phyloP scores from a whole-genome alignment of 108 stramenopile genomes.

The Fragilaria crotonensis region DNA sequence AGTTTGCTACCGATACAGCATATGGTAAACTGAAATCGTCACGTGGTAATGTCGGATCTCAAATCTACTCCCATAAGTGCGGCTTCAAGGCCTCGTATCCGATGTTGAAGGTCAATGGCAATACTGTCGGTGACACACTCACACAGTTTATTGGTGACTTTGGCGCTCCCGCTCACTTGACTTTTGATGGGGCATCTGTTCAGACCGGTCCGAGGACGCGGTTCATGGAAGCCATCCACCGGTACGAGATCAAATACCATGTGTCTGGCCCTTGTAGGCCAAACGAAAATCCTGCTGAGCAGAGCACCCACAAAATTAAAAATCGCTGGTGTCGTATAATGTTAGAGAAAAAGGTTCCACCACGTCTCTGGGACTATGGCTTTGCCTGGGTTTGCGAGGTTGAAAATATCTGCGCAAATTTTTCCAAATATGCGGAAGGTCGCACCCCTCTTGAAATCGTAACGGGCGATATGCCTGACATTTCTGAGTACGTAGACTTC shows the following conservation, averaged over 20 bases:
- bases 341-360: no score
- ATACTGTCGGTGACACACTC: neutral
- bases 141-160: neutral
- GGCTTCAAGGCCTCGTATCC: neutral
- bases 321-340: no score
- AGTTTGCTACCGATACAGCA: no score
- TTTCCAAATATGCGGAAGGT: no score
- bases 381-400: no score
- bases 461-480: conserved; percentile 26
- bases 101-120: neutral
- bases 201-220: no score
- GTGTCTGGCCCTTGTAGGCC: no score
- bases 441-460: no score
- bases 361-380: no score
- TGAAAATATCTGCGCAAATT: no score
- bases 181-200: conserved; percentile 1
- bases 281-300: no score
- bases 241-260: no score
- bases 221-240: conserved; percentile 11
- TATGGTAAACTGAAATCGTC: neutral
- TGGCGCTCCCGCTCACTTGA: neutral
- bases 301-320: conserved; percentile 7
- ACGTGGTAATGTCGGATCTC: conserved; percentile 1
- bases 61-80: neutral
- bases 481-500: conserved; percentile 27